phyloP scores from a whole-genome alignment of 1,284 basidiomycete species.

The Butyriboletus appendiculatus region DNA sequence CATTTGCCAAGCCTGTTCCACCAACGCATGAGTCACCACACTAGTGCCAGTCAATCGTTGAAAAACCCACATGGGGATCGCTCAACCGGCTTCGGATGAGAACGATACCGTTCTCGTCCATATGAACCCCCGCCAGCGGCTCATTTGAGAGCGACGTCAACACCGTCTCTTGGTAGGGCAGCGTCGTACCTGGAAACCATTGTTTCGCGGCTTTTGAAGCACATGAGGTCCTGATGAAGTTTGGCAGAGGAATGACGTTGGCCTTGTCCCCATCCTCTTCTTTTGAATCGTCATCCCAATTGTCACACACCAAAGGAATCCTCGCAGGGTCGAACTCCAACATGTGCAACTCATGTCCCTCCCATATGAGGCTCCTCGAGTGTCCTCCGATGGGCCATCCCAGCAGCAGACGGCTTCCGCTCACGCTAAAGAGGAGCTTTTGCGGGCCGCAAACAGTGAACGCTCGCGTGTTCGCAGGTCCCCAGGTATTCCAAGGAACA shows the following conservation, averaged over 20 bases:
- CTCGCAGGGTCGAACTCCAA: background rate
- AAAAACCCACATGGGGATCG: background rate
- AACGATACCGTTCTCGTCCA: background rate
- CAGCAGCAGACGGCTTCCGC: background rate
- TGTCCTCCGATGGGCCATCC: background rate
- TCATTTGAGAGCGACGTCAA: background rate
- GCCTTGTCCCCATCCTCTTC: background rate
- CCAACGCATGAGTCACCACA: background rate
- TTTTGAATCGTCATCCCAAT: background rate
- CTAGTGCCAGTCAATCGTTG: background rate
- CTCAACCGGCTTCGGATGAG: background rate
- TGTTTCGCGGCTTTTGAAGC: background rate
- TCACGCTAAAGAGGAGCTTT: background rate
- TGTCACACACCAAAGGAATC: background rate
- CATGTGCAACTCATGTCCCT: background rate
- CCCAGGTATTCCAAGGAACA: background rate
- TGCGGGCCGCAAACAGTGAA: background rate
- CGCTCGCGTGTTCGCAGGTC: background rate
- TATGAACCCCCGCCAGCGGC: background rate
- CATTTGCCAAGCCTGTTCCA: background rate
- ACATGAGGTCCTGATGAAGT: background rate
- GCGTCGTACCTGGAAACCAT: background rate
- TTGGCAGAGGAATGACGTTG: background rate
- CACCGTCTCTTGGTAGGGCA: background rate
- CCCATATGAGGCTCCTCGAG: background rate